phyloP scores from a whole-genome alignment of 1,284 basidiomycete genomes.

The Taiwanofungus camphoratus region DNA sequence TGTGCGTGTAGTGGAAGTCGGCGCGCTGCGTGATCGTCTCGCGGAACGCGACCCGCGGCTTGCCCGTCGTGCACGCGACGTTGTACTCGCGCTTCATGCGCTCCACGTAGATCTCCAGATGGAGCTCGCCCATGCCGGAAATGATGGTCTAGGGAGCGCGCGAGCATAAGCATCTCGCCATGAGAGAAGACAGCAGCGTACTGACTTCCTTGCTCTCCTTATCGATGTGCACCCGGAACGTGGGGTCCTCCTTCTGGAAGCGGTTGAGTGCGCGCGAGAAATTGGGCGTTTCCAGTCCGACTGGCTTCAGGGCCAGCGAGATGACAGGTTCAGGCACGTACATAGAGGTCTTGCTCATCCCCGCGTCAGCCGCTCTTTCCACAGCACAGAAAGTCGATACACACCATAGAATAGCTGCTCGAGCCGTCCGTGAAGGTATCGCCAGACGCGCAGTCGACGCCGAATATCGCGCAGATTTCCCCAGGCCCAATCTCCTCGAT shows the following conservation, averaged over 20 bases:
- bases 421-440: slow-evolving; percentile 97
- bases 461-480: slow-evolving; percentile 99
- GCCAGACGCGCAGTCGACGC: slow-evolving; percentile 97
- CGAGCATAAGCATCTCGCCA: slow-evolving; percentile 1
- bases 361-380: background rate
- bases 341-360: slow-evolving; percentile 81
- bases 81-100: slow-evolving; percentile 98
- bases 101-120: slow-evolving; percentile 99
- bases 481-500: slow-evolving; percentile 94
- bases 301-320: slow-evolving; percentile 89
- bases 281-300: slow-evolving; percentile 89
- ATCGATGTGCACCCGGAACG: slow-evolving; percentile 97
- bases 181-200: background rate
- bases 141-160: slow-evolving; percentile 81
- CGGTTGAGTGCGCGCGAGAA: slow-evolving; percentile 96
- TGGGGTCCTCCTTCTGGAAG: slow-evolving; percentile 99
- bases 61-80: slow-evolving; percentile 90
- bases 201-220: slow-evolving; percentile 86
- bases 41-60: slow-evolving; percentile 95
- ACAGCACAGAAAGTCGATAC: slow-evolving; percentile 17
- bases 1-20: slow-evolving; percentile 91
- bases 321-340: slow-evolving; percentile 99
- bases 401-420: slow-evolving; percentile 83
- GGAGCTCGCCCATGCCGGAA: slow-evolving; percentile 98
- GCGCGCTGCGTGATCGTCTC: slow-evolving; percentile 86